phyloP scores from a whole-genome alignment of 768 basidiomycete species.

The Austroboletus eburneus region DNA sequence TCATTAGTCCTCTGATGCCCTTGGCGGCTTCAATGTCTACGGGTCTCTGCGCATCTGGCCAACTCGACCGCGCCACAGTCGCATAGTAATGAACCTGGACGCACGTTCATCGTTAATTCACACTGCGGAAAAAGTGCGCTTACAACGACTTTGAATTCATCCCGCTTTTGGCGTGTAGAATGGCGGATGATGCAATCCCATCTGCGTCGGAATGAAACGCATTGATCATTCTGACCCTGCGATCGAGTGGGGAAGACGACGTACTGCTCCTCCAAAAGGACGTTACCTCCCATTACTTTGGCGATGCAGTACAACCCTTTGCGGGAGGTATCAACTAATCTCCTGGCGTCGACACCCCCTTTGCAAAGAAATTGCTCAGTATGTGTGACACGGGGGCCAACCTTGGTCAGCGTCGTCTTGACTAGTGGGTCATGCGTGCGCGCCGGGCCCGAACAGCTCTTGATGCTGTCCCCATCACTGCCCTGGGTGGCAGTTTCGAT shows the following conservation, averaged over 20 bases:
- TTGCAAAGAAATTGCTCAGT: slow-evolving; percentile 33
- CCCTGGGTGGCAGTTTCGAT: slow-evolving; percentile 20
- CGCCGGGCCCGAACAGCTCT: slow-evolving; percentile 34
- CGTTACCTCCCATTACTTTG: slow-evolving; percentile 34
- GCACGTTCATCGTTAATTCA: slow-evolving; percentile 12
- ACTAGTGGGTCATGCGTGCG: slow-evolving; percentile 23
- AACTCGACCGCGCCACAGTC: slow-evolving; percentile 33
- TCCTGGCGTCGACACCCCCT: slow-evolving; percentile 34
- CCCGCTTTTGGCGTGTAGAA: slow-evolving; percentile 26
- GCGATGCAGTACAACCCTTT: slow-evolving; percentile 31
- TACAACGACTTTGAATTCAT: slow-evolving; percentile 34
- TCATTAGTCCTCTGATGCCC: slow-evolving; percentile 36
- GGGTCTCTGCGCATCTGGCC: slow-evolving; percentile 36
- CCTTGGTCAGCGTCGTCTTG: slow-evolving; percentile 21
- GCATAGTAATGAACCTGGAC: slow-evolving; percentile 33
- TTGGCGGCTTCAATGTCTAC: slow-evolving; percentile 33
- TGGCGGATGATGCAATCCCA: slow-evolving; percentile 36
- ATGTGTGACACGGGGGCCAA: slow-evolving; percentile 34
- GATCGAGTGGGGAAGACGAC: slow-evolving; percentile 18
- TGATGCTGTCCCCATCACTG: slow-evolving; percentile 24
- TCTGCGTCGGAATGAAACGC: slow-evolving; percentile 18
- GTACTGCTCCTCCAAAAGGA: slow-evolving; percentile 35
- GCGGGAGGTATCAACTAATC: slow-evolving; percentile 33
- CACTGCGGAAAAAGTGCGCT: slow-evolving; percentile 7
- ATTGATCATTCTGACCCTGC: slow-evolving; percentile 15